phyloP scores from a whole-genome alignment of 306 rosid genomes.

The Herpetospermum pedunculosum region DNA sequence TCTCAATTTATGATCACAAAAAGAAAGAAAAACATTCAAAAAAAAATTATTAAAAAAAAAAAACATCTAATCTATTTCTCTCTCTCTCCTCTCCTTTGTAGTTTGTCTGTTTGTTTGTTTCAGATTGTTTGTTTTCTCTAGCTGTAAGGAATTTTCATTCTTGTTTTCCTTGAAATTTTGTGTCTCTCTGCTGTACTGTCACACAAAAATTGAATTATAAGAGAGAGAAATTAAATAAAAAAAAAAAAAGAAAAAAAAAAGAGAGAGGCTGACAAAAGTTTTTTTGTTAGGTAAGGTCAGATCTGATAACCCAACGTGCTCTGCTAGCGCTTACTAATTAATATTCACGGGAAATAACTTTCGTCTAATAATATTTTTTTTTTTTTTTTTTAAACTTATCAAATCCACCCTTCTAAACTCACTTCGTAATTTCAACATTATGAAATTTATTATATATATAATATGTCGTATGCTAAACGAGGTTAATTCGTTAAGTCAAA shows the following conservation, averaged over 20 bases:
- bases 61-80: neutral
- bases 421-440: neutral
- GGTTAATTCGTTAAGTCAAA: too few species aligned
- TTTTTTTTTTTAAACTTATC: too few species aligned
- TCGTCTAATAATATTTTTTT: neutral
- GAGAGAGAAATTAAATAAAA: slow-evolving; percentile 7
- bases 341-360: neutral
- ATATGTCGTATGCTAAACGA: too few species aligned
- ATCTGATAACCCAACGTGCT: slow-evolving; percentile 18
- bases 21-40: neutral
- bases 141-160: slow-evolving; percentile 35
- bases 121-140: slow-evolving; percentile 21
- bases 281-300: slow-evolving; percentile 26
- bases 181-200: slow-evolving; percentile 9
- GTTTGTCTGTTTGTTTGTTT: slow-evolving; percentile 26
- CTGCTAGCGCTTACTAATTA: slow-evolving; percentile 1
- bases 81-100: neutral
- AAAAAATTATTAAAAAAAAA: neutral
- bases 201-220: slow-evolving; percentile 1
- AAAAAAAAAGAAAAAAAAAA: slow-evolving; percentile 4
- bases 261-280: slow-evolving; percentile 10
- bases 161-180: slow-evolving; percentile 16
- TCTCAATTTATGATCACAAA: neutral
- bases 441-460: too few species aligned
- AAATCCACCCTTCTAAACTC: too few species aligned